phyloP scores from a whole-genome alignment of 495 filamentous ascomycete genomes.

The Talaromyces stipitatus region DNA sequence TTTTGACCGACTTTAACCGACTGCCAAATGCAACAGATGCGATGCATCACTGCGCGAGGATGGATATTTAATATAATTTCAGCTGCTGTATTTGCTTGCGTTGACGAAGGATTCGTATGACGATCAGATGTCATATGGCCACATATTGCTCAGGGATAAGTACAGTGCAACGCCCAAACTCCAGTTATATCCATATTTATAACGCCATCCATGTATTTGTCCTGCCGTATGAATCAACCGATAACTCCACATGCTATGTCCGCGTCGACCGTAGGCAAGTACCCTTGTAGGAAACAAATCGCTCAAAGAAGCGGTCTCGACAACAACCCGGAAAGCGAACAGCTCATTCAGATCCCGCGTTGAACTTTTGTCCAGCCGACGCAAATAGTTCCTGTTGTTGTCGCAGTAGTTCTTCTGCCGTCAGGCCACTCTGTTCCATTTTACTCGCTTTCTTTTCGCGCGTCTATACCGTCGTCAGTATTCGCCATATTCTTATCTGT shows the following conservation, averaged over 20 bases:
- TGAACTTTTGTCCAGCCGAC: slow-evolving; percentile 69
- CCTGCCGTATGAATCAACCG: neutral
- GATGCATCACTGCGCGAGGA: neutral
- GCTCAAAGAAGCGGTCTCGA: neutral
- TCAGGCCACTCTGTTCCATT: slow-evolving; percentile 86
- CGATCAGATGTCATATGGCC: neutral
- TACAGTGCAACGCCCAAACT: neutral
- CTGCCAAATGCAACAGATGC: neutral
- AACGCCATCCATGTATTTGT: neutral
- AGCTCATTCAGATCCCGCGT: slow-evolving; percentile 38
- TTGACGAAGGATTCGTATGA: neutral
- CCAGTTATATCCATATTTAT: neutral
- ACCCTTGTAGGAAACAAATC: neutral
- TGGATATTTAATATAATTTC: neutral
- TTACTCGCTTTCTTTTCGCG: slow-evolving; percentile 97
- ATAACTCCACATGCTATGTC: slow-evolving; percentile 1
- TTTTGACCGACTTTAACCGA: no score
- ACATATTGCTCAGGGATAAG: neutral
- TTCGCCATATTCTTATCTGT: neutral
- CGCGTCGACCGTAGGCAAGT: neutral
- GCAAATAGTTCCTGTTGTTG: slow-evolving; percentile 89
- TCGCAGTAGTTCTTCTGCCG: slow-evolving; percentile 77
- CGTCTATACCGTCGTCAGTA: slow-evolving; percentile 42
- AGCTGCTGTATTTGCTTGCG: neutral
- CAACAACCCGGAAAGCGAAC: neutral